Base-by-base conservation (phyloP, 164 flowering plant genomes). In the Platanus orientalis region DNA sequence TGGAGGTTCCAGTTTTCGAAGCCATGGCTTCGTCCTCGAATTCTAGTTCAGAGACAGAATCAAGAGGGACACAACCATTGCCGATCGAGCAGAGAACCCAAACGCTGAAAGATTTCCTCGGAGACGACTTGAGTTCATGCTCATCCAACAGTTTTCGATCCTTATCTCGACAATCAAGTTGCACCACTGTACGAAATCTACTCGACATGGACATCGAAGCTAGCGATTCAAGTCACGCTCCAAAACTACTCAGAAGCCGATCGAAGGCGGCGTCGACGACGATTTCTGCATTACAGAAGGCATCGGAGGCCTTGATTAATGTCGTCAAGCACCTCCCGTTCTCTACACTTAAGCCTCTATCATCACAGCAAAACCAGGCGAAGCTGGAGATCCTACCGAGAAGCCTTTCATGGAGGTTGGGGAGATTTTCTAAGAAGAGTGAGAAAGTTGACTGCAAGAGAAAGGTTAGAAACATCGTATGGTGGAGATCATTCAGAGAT, bases 101-200 rank as follows among this genome's bases (percentile, higher is more conserved):
- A 59, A 57, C 84, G 76, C 79, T 90, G 21, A 90, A 83, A 52
- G 97, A 90, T 61, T 86, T 69, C 65, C 74, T 90, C 17, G 50
- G 57, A 21, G 89, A 86, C 28, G 95, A 90, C 61, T 50, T 77
- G 53, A 81, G 84, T 62, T 89, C 90, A 0, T 86, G 87, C 53
- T 85, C 93, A 1, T 82, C 89, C 63, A 83, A 68, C 67, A 88
- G 84, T 47, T 90, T 90, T 75, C 71, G 65, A 47, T 83, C 90
- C 5, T 77, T 74, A 47, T 86, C 90, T 0, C 79, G 91, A 4
- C 58, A 71, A n/a, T 76, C 74, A 14, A 80, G 80, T 60, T 75
- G 76, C 64, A 53, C 72, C 32, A 64, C 90, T 0, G 77, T 85
- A 24, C 71, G 85, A 63, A 73, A 68, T 36, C 78, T 86, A 49